Percentiles rank a stretch among this genome's conserved stretches.
Conservation (phyloP, 306 rosid genomes). For the Senna siamea region DNA sequence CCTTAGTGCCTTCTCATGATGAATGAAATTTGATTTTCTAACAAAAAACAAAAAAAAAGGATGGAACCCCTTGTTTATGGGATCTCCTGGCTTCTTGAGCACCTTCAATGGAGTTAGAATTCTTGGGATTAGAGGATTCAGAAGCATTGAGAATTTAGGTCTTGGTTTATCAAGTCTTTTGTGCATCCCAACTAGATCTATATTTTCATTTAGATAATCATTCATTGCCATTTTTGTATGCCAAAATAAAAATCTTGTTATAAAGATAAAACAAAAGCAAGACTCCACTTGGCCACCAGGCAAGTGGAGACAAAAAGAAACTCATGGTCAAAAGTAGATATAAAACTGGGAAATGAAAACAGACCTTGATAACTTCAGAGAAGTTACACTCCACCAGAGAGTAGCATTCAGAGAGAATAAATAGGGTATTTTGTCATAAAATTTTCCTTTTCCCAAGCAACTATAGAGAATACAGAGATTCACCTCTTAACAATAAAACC, state of each 20-base stretch:
- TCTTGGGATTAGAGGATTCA: neutral
- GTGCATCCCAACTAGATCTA: neutral
- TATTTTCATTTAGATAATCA: too few species aligned
- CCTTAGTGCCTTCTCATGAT: too few species aligned
- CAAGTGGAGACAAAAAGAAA: neutral
- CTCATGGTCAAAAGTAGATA: neutral
- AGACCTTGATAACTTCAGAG: neutral
- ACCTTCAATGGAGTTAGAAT: neutral
- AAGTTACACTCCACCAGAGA: neutral
- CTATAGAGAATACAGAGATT: constrained; percentile 35
- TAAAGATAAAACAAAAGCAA: too few species aligned
- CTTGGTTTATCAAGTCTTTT: neutral
- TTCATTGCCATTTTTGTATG: too few species aligned
- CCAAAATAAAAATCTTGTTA: neutral
- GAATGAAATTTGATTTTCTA: too few species aligned
- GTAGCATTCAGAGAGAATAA: constrained; percentile 4
- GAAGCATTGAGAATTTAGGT: neutral
- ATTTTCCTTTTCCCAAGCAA: constrained; percentile 22
- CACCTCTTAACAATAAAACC: constrained; percentile 33
- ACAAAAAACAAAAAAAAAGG: too few species aligned
- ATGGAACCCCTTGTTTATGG: neutral
- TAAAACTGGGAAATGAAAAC: constrained; percentile 1
- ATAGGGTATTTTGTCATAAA: constrained; percentile 24
- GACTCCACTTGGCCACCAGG: too few species aligned
- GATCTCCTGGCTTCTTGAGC: neutral